These are phyloP conservation scores for Pilaira anomala DNA, from an alignment of 192 early-diverging fungal genomes.

Conservation along the genomic window DNA sequence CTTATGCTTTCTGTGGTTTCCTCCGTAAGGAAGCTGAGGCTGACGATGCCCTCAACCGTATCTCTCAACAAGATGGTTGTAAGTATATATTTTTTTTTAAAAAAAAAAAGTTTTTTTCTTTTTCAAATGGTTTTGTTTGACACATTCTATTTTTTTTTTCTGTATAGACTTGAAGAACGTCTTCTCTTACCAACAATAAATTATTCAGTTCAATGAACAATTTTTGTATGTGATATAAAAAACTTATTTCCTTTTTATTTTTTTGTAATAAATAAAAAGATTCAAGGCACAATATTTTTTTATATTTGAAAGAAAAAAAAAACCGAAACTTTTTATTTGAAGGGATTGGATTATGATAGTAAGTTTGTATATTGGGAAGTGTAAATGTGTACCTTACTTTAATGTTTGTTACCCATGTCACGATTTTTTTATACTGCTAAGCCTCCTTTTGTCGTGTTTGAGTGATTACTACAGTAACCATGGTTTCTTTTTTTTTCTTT, in stretches of 20 bases:
- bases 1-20: conserved; percentile 90
- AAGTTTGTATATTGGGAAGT: neutral
- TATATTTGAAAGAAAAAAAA: neutral
- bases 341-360: neutral
- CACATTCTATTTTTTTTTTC: conserved; percentile 22
- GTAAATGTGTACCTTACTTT: neutral
- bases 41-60: conserved; percentile 96
- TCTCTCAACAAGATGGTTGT: conserved; percentile 74
- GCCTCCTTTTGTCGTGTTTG: neutral
- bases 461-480: no score
- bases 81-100: conserved; percentile 28
- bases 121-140: neutral
- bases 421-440: neutral
- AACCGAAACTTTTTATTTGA: no score
- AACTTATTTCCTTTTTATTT: neutral
- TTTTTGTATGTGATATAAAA: neutral
- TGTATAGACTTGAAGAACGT: conserved; percentile 49
- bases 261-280: neutral
- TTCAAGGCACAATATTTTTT: neutral
- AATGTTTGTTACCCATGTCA: neutral
- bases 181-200: conserved; percentile 61
- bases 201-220: conserved; percentile 5
- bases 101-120: neutral
- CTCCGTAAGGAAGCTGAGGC: conserved; percentile 87
- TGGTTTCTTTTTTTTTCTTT: no score